phyloP scores from a whole-genome alignment of 352 stramenopile species.

The Phytophthora crassamura region DNA sequence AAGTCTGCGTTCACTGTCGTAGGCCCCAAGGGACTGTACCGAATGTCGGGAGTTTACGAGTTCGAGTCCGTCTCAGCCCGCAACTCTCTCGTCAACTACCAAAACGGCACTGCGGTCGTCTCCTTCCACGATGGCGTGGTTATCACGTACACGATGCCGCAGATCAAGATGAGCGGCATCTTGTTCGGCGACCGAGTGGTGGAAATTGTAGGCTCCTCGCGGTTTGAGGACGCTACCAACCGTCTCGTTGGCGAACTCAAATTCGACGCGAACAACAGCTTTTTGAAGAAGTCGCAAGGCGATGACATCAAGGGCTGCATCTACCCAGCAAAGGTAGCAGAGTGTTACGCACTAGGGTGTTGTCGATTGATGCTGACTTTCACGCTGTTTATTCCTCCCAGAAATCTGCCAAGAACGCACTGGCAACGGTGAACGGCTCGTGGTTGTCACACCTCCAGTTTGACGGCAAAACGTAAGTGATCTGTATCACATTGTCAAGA shows the following conservation, averaged over 20 bases:
- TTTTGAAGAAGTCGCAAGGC: slow-evolving; percentile 68
- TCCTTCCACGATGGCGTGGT: slow-evolving; percentile 59
- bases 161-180: slow-evolving; percentile 85
- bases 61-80: slow-evolving; percentile 75
- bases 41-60: slow-evolving; percentile 66
- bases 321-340: slow-evolving; percentile 47
- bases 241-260: slow-evolving; percentile 58
- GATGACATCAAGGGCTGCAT: slow-evolving; percentile 83
- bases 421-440: slow-evolving; percentile 60
- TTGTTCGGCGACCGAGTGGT: slow-evolving; percentile 77
- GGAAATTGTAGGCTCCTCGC: slow-evolving; percentile 60
- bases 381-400: slow-evolving; percentile 1
- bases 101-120: slow-evolving; percentile 52
- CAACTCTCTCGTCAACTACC: slow-evolving; percentile 76
- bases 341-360: background rate
- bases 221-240: slow-evolving; percentile 57
- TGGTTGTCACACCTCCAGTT: slow-evolving; percentile 79
- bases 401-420: slow-evolving; percentile 54
- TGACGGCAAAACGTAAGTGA: slow-evolving; percentile 63
- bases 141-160: slow-evolving; percentile 72
- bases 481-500: background rate
- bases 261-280: slow-evolving; percentile 70
- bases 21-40: slow-evolving; percentile 57
- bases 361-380: background rate
- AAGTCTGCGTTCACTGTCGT: slow-evolving; percentile 64